phyloP scores from a whole-genome alignment of 1,284 basidiomycete species.

The Cutaneotrichosporon sp. region DNA sequence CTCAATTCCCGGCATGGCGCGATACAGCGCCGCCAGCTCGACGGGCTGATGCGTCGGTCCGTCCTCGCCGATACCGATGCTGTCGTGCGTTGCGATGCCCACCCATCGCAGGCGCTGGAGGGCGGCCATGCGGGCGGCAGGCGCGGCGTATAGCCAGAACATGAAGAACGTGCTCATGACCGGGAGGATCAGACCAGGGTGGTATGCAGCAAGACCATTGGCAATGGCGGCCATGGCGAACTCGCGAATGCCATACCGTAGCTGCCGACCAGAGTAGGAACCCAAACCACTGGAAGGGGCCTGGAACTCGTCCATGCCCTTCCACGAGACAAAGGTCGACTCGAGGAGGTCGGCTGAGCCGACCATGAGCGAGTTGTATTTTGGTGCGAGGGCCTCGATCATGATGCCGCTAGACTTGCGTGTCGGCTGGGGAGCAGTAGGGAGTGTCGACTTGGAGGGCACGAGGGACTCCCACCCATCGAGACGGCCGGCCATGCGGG shows the following conservation, averaged over 20 bases:
- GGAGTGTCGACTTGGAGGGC: conserved; percentile 24
- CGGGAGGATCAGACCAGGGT: conserved; percentile 43
- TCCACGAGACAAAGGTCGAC: conserved; percentile 31
- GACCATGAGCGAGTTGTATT: conserved; percentile 28
- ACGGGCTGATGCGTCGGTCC: conserved; percentile 36
- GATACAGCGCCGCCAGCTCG: conserved; percentile 29
- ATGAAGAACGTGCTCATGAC: conserved; percentile 61
- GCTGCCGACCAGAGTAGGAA: conserved; percentile 32
- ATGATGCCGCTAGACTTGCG: conserved; percentile 33
- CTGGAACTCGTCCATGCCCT: conserved; percentile 31
- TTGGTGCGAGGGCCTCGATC: conserved; percentile 27
- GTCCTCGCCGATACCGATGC: conserved; percentile 37
- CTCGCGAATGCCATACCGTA: conserved; percentile 36
- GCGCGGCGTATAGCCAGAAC: conserved; percentile 38
- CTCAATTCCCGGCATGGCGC: conserved; percentile 31
- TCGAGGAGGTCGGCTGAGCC: conserved; percentile 33
- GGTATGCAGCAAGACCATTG: conserved; percentile 31
- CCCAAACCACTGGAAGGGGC: conserved; percentile 29
- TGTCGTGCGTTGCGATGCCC: conserved; percentile 34
- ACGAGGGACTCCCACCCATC: conserved; percentile 23
- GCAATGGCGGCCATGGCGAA: conserved; percentile 28
- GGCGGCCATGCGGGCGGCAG: conserved; percentile 34
- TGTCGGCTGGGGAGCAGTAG: conserved; percentile 26
- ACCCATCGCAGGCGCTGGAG: conserved; percentile 32
- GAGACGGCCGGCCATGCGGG: conserved; percentile 24